Percentiles rank a stretch among this genome's conserved stretches.
Evolutionary conservation across 78 protist genomes (phyloP).

Genomic region (Guillardia theta): DNA sequence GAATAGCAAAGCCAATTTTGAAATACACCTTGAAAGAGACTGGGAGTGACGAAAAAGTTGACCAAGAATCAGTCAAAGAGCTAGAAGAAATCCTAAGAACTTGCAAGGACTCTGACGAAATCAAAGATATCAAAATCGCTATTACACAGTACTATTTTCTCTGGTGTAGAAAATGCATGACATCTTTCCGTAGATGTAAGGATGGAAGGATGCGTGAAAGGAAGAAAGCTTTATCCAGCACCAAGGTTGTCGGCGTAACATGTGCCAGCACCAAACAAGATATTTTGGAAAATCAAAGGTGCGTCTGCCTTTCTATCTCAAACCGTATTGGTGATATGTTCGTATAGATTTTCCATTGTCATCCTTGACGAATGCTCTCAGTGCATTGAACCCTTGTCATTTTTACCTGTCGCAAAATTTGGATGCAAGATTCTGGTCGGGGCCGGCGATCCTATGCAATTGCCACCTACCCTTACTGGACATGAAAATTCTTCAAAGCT

Average conservation of each 20-base stretch:
- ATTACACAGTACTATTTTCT: background rate
- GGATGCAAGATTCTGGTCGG: background rate
- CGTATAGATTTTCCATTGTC: too few relatives aligned
- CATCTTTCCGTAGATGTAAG: too few relatives aligned
- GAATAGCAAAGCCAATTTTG: background rate
- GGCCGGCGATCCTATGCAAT: background rate
- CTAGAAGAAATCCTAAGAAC: background rate
- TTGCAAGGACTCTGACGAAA: background rate
- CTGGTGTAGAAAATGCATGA: too few relatives aligned
- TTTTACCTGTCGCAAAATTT: background rate
- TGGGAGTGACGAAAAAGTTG: background rate
- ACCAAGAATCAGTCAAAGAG: background rate
- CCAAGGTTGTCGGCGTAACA: background rate
- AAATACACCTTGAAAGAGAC: background rate
- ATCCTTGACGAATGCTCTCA: conserved; percentile 12
- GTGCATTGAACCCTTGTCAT: background rate
- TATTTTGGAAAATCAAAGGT: background rate
- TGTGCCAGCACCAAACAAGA: conserved; percentile 17
- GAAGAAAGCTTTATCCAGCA: background rate
- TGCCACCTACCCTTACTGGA: background rate
- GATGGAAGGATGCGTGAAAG: background rate
- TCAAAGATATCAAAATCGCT: background rate
- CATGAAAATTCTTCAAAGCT: background rate
- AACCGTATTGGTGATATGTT: too few relatives aligned
- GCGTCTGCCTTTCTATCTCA: too few relatives aligned